These are phyloP conservation scores for Gymnopus androsaceus DNA, from an alignment of 1,284 basidiomycete genomes.

Conservation along the genomic window DNA sequence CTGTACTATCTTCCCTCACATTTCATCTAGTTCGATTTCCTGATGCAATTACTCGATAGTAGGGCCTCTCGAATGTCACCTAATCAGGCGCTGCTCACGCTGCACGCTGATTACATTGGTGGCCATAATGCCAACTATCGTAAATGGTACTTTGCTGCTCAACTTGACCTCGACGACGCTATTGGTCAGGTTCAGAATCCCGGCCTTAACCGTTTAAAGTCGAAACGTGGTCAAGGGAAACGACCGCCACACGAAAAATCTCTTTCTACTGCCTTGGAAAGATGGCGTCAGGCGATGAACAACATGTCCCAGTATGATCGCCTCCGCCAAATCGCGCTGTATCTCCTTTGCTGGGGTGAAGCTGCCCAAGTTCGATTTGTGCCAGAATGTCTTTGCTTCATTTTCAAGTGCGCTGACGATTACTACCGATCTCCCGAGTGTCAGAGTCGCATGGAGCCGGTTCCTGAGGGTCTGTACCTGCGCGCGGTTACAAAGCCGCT, in stretches of 20 bases:
- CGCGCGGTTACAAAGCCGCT: constrained; percentile 91
- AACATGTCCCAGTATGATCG: constrained; percentile 99
- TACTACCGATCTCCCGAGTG: constrained; percentile 99
- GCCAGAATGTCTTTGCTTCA: constrained; percentile 97
- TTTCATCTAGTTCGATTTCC: constrained; percentile 83
- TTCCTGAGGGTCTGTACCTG: constrained; percentile 94
- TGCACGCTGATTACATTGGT: constrained; percentile 99
- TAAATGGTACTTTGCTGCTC: constrained; percentile 99
- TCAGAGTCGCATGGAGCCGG: constrained; percentile 90
- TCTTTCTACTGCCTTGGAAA: constrained; percentile 81
- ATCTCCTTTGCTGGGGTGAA: constrained; percentile 97
- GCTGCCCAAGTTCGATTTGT: constrained; percentile 98
- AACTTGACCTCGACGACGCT: constrained; percentile 97
- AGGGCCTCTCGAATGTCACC: constrained; percentile 97
- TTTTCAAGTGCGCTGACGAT: constrained; percentile 99
- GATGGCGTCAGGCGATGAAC: constrained; percentile 98
- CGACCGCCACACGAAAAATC: constrained; percentile 74
- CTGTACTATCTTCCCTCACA: constrained; percentile 14
- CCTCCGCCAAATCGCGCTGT: constrained; percentile 94
- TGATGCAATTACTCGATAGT: constrained; percentile 98
- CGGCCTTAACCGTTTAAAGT: constrained; percentile 81
- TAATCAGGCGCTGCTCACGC: constrained; percentile 89
- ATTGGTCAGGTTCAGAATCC: constrained; percentile 93
- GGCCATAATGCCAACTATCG: constrained; percentile 96
- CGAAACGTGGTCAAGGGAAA: constrained; percentile 53